Evolutionary conservation across 2,329 filamentous ascomycete species (phyloP).

Genomic region (Aspergillus pseudoviridinutans): DNA sequence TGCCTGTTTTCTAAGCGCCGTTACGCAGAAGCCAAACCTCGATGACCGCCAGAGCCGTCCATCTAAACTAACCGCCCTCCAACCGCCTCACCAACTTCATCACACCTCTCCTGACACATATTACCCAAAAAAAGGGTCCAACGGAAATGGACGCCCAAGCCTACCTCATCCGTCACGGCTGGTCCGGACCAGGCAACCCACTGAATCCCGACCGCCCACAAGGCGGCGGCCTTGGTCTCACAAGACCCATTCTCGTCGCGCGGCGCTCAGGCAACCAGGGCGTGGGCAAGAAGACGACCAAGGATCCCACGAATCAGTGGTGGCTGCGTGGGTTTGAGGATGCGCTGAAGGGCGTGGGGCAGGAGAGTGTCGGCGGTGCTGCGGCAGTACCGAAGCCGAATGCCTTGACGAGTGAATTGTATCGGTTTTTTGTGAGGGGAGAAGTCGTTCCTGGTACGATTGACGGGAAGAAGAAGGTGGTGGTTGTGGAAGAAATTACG

Average conservation of each 20-base stretch:
- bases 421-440: conserved; percentile 80
- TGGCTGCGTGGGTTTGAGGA: conserved; percentile 95
- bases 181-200: conserved; percentile 83
- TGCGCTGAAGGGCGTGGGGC: conserved; percentile 71
- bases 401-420: conserved; percentile 55
- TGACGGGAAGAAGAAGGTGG: conserved; percentile 18
- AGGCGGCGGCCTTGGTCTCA: conserved; percentile 67
- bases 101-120: background rate
- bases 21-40: background rate
- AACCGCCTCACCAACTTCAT: background rate
- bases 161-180: conserved; percentile 80
- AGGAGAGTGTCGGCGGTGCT: conserved; percentile 57
- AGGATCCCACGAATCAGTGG: conserved; percentile 75
- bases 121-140: background rate
- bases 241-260: conserved; percentile 75
- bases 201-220: conserved; percentile 64
- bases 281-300: conserved; percentile 69
- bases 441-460: conserved; percentile 69
- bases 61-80: background rate
- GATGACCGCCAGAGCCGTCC: background rate
- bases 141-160: conserved; percentile 73
- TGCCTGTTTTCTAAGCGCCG: background rate
- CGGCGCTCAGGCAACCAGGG: conserved; percentile 79
- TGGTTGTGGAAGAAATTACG: conserved; percentile 3
- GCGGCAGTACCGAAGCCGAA: conserved; percentile 47